phyloP scores from a whole-genome alignment of 176 grass and related monocot genomes.

The Carex littledalei region DNA sequence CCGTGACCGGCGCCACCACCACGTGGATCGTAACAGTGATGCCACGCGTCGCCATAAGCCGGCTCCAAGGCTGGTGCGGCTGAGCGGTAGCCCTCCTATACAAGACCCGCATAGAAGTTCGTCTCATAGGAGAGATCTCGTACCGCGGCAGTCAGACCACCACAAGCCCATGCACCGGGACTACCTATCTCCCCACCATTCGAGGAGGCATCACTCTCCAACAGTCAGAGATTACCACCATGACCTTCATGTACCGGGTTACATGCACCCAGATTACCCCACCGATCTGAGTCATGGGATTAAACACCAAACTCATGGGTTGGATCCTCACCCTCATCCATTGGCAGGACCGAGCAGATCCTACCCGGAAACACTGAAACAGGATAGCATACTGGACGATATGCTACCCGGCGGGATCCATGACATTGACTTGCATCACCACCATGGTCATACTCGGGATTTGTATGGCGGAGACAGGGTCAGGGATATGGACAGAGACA shows the following conservation, averaged over 20 bases:
- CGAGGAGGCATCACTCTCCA: not conserved
- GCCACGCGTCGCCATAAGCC: not conserved
- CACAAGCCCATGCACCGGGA: not conserved
- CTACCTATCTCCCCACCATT: not conserved
- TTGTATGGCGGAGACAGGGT: not conserved
- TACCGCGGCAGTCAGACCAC: not conserved
- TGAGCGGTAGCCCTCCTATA: not conserved
- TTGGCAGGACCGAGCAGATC: not conserved
- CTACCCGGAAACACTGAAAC: not conserved
- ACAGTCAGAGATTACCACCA: not conserved
- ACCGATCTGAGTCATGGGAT: not conserved
- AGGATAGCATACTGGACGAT: not conserved
- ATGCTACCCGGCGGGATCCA: not conserved
- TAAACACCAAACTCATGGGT: conserved; percentile 7
- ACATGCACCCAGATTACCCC: conserved; percentile 1
- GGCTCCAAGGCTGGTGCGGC: not conserved
- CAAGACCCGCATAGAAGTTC: not conserved
- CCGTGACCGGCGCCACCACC: conserved; percentile 36
- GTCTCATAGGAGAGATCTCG: not conserved
- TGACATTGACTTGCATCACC: not conserved
- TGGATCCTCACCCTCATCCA: not conserved
- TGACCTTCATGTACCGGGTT: not conserved
- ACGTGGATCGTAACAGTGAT: not conserved
- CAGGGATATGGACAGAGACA: not conserved
- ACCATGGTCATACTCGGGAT: not conserved